Evolutionary conservation across 1,284 basidiomycete species (phyloP), one percentile per base, ranked within the genome.

Genomic region (Exobasidium cylindrosporum): DNA sequence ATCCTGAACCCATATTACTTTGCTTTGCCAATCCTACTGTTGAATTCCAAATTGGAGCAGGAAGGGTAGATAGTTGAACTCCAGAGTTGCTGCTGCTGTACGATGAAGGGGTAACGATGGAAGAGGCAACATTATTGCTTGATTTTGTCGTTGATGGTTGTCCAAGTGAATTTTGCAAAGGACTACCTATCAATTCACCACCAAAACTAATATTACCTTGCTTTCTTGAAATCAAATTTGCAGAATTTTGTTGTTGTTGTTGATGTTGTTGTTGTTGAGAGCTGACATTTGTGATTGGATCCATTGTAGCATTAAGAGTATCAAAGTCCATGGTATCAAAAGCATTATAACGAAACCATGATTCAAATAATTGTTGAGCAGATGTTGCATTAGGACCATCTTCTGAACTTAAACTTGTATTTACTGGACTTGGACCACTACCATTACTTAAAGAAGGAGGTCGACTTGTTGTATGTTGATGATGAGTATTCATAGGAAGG

Each of bases 241-340:
- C 28, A 28, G 49, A n/a, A 17, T 55, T 55, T 13, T 28, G 5
- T 50, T 23, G 21, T 6, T 50, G n/a, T 50, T 14, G 2, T 24
- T 6, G 21, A 50, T 21, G n/a, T 6, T 14, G 47, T 21, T 24
- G n/a, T 13, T 28, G 14, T 4, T 13, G 26, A 6, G 47, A 21
- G 4, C 14, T 24, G 4, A 14, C 13, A 4, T 14, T 13, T 21
- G 21, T 13, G 4, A 28, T 24, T 13, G n/a, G n/a, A 17, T 40
- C 35, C 17, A 10, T 7, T 7, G 10, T 50, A 14, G 29, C 7
- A 21, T 7, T 23, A 6, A 44, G 29, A 24, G 32, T 31, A 28
- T 35, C 32, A 26, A 32, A n/a, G 21, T 55, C 53, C 5, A 55
- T 55, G 13, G n/a, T 55, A 13, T 55, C 53, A 32, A 55, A 55